These are phyloP conservation scores for Amanita brunnescens DNA, from an alignment of 768 basidiomycete genomes.

Conservation along the genomic window DNA sequence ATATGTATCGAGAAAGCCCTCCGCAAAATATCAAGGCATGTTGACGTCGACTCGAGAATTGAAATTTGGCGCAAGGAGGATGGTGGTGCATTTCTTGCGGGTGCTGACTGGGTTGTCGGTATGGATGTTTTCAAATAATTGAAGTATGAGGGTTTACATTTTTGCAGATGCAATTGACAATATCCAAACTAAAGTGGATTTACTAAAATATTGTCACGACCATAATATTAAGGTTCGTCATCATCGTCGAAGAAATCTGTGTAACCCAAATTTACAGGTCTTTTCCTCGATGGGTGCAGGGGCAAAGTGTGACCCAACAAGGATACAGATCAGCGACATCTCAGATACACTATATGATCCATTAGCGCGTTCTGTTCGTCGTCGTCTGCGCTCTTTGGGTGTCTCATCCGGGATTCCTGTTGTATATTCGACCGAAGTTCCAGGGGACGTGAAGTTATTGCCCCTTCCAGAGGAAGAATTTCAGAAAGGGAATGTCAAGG, in stretches of 20 bases:
- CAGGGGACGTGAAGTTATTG: slow-evolving; percentile 77
- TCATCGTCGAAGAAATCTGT: background rate
- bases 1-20: slow-evolving; percentile 60
- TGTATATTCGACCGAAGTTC: slow-evolving; percentile 94
- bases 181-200: slow-evolving; percentile 91
- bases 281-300: slow-evolving; percentile 98
- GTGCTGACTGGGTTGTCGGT: slow-evolving; percentile 94
- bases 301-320: slow-evolving; percentile 90
- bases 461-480: slow-evolving; percentile 92
- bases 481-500: slow-evolving; percentile 79
- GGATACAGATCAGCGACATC: slow-evolving; percentile 93
- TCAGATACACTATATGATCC: slow-evolving; percentile 91
- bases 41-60: slow-evolving; percentile 73
- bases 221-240: slow-evolving; percentile 60
- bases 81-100: slow-evolving; percentile 64
- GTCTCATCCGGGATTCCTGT: slow-evolving; percentile 68
- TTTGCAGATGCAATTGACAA: slow-evolving; percentile 89
- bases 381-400: slow-evolving; percentile 58
- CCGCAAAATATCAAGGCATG: slow-evolving; percentile 74
- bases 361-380: slow-evolving; percentile 83
- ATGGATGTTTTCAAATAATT: slow-evolving; percentile 14
- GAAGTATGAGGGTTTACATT: background rate
- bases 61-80: slow-evolving; percentile 85
- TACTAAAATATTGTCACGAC: slow-evolving; percentile 82
- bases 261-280: slow-evolving; percentile 45